A percentile compares a stretch with the other conserved stretches of the same genome.
These are phyloP conservation scores for Scheffersomyces quercinus DNA, from an alignment of 1,139 yeast species.

Conservation along the genomic window DNA sequence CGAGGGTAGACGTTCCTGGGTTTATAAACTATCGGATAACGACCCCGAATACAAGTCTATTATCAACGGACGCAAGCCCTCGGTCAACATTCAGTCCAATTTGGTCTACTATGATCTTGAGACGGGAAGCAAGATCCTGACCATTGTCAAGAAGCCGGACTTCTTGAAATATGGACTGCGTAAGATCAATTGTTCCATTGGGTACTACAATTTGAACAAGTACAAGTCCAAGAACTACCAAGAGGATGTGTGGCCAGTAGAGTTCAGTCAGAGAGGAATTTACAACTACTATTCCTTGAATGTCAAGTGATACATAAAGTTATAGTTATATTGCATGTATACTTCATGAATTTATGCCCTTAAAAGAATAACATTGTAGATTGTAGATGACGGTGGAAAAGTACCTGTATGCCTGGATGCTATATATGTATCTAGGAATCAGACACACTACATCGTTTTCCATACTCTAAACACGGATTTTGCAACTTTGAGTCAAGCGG, in stretches of 20 bases:
- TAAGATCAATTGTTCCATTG: conserved; percentile 59
- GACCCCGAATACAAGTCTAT: conserved; percentile 37
- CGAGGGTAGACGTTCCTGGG: conserved; percentile 84
- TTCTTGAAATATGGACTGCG: conserved; percentile 65
- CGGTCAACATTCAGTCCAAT: conserved; percentile 19
- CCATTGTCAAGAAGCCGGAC: conserved; percentile 55
- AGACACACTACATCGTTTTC: too few species aligned
- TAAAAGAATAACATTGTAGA: too few species aligned
- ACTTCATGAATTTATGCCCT: too few species aligned
- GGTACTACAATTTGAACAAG: conserved; percentile 44
- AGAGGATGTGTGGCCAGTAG: conserved; percentile 64
- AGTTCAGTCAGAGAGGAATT: conserved; percentile 66
- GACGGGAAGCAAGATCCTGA: conserved; percentile 65
- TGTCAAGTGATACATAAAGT: conserved; percentile 25
- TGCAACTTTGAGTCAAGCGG: too few species aligned
- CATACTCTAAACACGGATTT: too few species aligned
- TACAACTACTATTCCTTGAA: conserved; percentile 66
- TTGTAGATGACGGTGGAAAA: too few species aligned
- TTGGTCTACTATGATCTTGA: conserved; percentile 59
- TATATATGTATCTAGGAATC: too few species aligned
- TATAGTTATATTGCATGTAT: too few species aligned
- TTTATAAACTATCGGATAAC: conserved; percentile 51
- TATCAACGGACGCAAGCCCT: conserved; percentile 12
- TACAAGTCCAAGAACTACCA: conserved; percentile 34
- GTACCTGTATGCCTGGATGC: too few species aligned